Evolutionary conservation across 805 yeast genomes (phyloP).

Genomic region (Kodamaea kakaduensis): DNA sequence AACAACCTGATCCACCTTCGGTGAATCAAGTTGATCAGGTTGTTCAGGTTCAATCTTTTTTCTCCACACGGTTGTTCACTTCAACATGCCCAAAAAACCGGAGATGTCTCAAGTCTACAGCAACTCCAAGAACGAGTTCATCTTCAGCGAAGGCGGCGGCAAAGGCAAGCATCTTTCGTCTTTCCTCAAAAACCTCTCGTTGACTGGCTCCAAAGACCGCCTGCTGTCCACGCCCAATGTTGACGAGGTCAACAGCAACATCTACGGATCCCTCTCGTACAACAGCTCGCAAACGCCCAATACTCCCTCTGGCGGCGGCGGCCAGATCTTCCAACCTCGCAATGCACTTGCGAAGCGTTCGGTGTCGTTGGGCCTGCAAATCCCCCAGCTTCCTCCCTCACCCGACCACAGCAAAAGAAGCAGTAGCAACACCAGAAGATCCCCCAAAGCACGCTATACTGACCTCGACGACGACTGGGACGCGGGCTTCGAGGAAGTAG

Average conservation of each 20-base stretch:
- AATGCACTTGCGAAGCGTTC: constrained; percentile 16
- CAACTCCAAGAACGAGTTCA: constrained; percentile 48
- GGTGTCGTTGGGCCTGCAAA: constrained; percentile 18
- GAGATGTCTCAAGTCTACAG: constrained; percentile 44
- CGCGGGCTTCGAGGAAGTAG: constrained; percentile 53
- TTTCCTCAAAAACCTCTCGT: constrained; percentile 43
- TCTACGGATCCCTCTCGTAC: constrained; percentile 36
- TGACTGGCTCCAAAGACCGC: constrained; percentile 26
- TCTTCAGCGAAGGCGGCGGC: constrained; percentile 68
- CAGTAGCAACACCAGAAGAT: constrained; percentile 4
- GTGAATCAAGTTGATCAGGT: too few species aligned
- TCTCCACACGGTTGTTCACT: not conserved
- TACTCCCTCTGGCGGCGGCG: not conserved
- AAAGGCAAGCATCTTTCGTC: constrained; percentile 55
- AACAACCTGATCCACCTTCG: too few species aligned
- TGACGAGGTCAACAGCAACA: constrained; percentile 32
- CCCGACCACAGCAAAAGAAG: constrained; percentile 7
- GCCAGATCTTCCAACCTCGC: constrained; percentile 11
- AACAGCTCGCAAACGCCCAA: not conserved
- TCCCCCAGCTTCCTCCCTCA: constrained; percentile 10
- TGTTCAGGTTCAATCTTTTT: too few species aligned
- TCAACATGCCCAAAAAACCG: constrained; percentile 37
- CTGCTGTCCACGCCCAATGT: constrained; percentile 10
- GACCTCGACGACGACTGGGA: constrained; percentile 94
- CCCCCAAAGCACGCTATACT: constrained; percentile 38